Conservation (phyloP, 2,329 filamentous ascomycete species). For the Colletotrichum scovillei region DNA sequence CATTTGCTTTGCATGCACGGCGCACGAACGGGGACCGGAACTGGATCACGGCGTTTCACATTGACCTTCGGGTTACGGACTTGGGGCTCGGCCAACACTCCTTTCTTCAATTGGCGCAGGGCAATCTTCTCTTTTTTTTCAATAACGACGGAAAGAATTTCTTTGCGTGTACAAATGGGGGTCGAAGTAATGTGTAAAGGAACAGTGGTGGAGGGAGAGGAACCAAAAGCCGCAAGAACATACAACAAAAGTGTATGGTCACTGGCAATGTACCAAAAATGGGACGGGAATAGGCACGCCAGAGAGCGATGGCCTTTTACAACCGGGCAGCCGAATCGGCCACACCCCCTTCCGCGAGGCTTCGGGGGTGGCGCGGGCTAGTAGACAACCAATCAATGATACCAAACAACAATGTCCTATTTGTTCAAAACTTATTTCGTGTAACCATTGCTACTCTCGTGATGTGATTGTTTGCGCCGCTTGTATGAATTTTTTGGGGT, state of each 20-base stretch:
- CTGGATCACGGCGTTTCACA: constrained; percentile 30
- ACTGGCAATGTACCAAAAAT: constrained; percentile 31
- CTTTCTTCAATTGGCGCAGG: neutral
- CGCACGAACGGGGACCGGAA: constrained; percentile 26
- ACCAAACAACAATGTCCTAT: constrained; percentile 29
- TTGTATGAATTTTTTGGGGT: neutral
- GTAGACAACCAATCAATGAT: constrained; percentile 16
- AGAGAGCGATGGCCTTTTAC: neutral
- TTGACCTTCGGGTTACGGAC: constrained; percentile 16
- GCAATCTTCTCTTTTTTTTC: neutral
- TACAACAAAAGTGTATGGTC: constrained; percentile 9
- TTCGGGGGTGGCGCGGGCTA: constrained; percentile 12
- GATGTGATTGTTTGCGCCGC: neutral
- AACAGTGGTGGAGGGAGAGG: neutral
- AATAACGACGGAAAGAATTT: constrained; percentile 30
- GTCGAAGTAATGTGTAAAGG: constrained; percentile 28
- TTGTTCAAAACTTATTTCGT: constrained; percentile 4
- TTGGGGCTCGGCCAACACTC: constrained; percentile 22
- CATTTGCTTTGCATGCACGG: constrained; percentile 35
- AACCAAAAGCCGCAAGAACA: neutral
- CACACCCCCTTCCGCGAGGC: constrained; percentile 5
- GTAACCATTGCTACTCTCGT: neutral
- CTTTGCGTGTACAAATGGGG: constrained; percentile 25
- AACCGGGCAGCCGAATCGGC: constrained; percentile 5
- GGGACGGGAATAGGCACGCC: constrained; percentile 4